These are phyloP conservation scores for Trichothecium roseum DNA, from an alignment of 2,329 filamentous ascomycete species.

Conservation along the genomic window DNA sequence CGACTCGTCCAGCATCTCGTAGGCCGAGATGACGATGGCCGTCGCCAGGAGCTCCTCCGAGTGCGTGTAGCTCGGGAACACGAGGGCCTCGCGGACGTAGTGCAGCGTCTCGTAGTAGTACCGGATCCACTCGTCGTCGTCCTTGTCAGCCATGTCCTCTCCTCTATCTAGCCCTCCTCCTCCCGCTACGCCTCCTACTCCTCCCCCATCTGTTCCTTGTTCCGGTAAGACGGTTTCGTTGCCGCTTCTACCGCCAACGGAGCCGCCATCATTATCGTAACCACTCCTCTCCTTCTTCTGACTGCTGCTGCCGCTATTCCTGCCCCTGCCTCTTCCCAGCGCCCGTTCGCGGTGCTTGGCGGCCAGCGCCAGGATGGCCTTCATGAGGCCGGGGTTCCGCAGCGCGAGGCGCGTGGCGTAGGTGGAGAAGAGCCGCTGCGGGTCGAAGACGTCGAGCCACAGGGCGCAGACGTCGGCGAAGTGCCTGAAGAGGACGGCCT, in stretches of 20 bases:
- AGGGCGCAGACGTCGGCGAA: constrained; percentile 14
- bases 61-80: constrained; percentile 33
- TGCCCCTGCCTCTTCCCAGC: constrained; percentile 1
- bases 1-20: constrained; percentile 51
- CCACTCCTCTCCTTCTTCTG: too few species aligned
- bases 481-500: constrained; percentile 16
- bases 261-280: too few species aligned
- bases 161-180: too few species aligned
- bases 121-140: too few species aligned
- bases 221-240: too few species aligned
- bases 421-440: constrained; percentile 6
- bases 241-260: too few species aligned
- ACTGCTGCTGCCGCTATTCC: neutral
- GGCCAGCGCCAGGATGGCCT: constrained; percentile 42
- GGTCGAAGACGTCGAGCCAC: constrained; percentile 8
- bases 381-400: constrained; percentile 42
- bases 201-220: too few species aligned
- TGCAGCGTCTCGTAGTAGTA: constrained; percentile 53
- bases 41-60: constrained; percentile 42
- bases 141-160: too few species aligned
- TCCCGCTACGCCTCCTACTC: too few species aligned
- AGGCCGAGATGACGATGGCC: constrained; percentile 46
- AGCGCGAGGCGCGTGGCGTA: constrained; percentile 7
- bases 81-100: constrained; percentile 46
- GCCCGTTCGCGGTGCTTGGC: constrained; percentile 28